Conservation (phyloP, 116 monocot species). For the Thalassia testudinum region DNA sequence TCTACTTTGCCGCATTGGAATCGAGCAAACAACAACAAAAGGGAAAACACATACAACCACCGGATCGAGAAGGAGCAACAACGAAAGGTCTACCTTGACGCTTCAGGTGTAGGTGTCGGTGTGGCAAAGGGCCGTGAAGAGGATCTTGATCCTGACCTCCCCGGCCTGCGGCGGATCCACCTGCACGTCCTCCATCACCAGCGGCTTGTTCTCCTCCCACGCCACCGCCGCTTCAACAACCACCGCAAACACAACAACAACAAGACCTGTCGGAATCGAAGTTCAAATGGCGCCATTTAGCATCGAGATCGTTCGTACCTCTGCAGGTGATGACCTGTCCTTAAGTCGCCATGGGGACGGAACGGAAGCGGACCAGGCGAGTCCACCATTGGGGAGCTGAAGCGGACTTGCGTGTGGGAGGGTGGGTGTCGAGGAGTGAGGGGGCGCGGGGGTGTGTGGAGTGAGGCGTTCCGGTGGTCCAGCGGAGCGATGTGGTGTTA, state of each 20-base stretch:
- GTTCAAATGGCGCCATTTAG: background rate
- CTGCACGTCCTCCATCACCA: conserved; percentile 92
- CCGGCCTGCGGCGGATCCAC: conserved; percentile 97
- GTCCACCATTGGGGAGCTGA: no score
- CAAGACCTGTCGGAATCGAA: background rate
- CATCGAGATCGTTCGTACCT: conserved; percentile 25
- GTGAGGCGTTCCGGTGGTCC: no score
- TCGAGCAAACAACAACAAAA: no score
- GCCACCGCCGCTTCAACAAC: conserved; percentile 69
- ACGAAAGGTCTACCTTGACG: conserved; percentile 95
- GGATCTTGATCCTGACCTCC: conserved; percentile 87
- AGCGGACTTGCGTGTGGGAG: no score
- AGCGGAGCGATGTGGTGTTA: no score
- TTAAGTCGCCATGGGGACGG: conserved; percentile 20
- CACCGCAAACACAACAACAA: background rate
- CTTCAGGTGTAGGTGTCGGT: conserved; percentile 95
- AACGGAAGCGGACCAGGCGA: background rate
- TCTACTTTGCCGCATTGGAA: no score
- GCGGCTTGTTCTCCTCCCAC: conserved; percentile 88
- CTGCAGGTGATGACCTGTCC: conserved; percentile 95
- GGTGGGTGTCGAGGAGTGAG: no score
- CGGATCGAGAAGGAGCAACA: no score
- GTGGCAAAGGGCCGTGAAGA: conserved; percentile 94
- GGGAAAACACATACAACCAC: no score
- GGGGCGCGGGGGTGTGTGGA: no score